Evolutionary conservation across 75 land plant species (phyloP).

Genomic region (Pseudotsuga menziesii): DNA sequence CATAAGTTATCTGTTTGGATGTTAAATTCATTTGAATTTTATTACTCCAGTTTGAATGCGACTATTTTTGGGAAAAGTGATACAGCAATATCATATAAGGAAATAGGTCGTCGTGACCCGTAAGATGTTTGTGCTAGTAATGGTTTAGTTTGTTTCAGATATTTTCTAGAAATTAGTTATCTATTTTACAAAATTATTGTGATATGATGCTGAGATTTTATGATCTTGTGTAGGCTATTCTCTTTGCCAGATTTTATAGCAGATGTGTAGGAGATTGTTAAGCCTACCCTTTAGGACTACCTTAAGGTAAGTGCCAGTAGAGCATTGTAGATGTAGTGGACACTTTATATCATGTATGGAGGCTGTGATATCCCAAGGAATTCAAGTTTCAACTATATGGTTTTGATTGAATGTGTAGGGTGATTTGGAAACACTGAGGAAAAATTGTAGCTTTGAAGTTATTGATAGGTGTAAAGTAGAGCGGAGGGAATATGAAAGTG

Average conservation of each 20-base stretch:
- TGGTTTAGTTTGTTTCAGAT: not conserved
- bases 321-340: not conserved
- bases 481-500: too few species aligned
- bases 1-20: not conserved
- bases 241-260: slow-evolving; percentile 83
- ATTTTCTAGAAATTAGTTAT: not conserved
- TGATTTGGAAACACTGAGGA: slow-evolving; percentile 58
- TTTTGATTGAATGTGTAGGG: slow-evolving; percentile 32
- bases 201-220: not conserved
- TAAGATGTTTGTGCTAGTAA: slow-evolving; percentile 26
- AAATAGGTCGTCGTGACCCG: slow-evolving; percentile 91
- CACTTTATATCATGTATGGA: not conserved
- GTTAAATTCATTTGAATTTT: not conserved
- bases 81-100: too few species aligned
- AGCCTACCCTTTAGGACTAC: slow-evolving; percentile 70
- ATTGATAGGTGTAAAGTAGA: too few species aligned
- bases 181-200: not conserved
- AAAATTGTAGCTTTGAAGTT: too few species aligned
- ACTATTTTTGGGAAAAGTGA: too few species aligned
- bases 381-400: too few species aligned
- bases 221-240: slow-evolving; percentile 42
- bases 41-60: slow-evolving; percentile 56
- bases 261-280: slow-evolving; percentile 76
- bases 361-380: too few species aligned
- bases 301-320: slow-evolving; percentile 42